Base-by-base conservation (phyloP, 306 rosid species). In the Ochetophila trinervis region DNA sequence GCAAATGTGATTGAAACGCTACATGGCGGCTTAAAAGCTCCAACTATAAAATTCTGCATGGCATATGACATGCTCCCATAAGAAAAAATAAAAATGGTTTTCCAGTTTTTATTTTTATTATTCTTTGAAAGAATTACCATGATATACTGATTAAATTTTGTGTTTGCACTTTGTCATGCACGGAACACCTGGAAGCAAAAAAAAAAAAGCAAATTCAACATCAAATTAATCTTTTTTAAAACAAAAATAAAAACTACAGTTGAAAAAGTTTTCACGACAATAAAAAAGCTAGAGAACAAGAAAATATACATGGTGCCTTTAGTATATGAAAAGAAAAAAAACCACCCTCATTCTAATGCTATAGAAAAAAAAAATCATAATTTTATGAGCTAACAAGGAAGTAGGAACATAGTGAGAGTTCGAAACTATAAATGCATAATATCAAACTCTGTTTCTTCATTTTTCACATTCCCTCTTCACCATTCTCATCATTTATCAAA, bases 1-100 rank as follows among this genome's bases (percentile, higher is more conserved):
- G 80, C 45, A 66, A 91, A 87, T 48, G 95, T 53, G 72, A 91
- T 80, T 62, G 93, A 69, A 61, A 91, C 75, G 74, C 77, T 87
- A 61, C 96, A 88, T 19, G 98, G 83, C 36, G 95, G 98, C 83
- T 89, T 88, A 87, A 91, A 91, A 68, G 96, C 98, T 80, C 96
- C 98, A 56, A 86, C 85, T 69, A 91, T 77, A 83, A 81, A 91
- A 85, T 91, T 91, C 98, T 91, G 79, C 11, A 22, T 10, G 34
- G 21, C 24, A 58, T 4, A 1, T 11, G 5, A 18, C 9, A 5
- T 17, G 4, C 5, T 8, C 34, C 36, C 61, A 57, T 10, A n/a
- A 58, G 16, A 34, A 20, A 58, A 58, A 15, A 58, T 17, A 34
- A 34, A 19, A 34, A 58, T 3, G 14, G 48, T 17, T 16, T 22